Percentiles rank a stretch among this genome's conserved stretches.
Conservation (phyloP, 495 filamentous ascomycete species). For the Mycothermus thermophilus region DNA sequence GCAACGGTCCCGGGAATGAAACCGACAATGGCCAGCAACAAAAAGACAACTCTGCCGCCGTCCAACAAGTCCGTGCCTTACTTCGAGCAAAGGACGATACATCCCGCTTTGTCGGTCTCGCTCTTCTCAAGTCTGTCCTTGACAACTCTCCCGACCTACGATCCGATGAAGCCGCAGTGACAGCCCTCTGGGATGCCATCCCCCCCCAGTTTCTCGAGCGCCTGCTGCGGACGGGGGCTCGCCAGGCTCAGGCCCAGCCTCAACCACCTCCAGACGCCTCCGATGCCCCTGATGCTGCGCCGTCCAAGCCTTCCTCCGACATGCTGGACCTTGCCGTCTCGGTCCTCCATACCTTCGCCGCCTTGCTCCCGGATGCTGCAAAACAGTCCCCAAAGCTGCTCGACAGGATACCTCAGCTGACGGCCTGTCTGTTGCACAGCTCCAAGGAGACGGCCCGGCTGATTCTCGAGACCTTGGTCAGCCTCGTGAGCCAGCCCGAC, state of each 20-base stretch:
- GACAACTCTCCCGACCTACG: conserved; percentile 38
- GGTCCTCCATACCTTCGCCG: conserved; percentile 44
- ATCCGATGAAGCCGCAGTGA: conserved; percentile 22
- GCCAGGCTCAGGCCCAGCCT: not conserved
- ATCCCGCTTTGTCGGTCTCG: conserved; percentile 50
- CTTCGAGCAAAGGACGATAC: conserved; percentile 48
- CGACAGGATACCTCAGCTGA: conserved; percentile 35
- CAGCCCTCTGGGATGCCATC: conserved; percentile 39
- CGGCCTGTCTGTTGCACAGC: conserved; percentile 36
- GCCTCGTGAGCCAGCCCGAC: conserved; percentile 30
- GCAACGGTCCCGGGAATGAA: too few species aligned
- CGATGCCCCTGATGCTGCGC: too few species aligned
- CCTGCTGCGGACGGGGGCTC: conserved; percentile 37
- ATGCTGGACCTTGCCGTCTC: conserved; percentile 49
- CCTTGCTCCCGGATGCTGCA: conserved; percentile 33
- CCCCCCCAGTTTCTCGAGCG: conserved; percentile 46
- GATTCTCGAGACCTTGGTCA: conserved; percentile 41
- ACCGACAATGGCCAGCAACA: too few species aligned
- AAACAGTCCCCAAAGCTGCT: conserved; percentile 30
- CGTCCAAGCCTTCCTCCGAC: too few species aligned
- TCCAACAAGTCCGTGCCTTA: too few species aligned
- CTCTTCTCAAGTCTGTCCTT: conserved; percentile 44
- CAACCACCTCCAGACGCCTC: too few species aligned
- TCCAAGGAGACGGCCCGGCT: conserved; percentile 35
- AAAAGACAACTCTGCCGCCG: too few species aligned